A percentile compares a stretch with the other conserved stretches of the same genome.
These are phyloP conservation scores for Canavalia ensiformis DNA, from an alignment of 306 rosid species.

Conservation along the genomic window DNA sequence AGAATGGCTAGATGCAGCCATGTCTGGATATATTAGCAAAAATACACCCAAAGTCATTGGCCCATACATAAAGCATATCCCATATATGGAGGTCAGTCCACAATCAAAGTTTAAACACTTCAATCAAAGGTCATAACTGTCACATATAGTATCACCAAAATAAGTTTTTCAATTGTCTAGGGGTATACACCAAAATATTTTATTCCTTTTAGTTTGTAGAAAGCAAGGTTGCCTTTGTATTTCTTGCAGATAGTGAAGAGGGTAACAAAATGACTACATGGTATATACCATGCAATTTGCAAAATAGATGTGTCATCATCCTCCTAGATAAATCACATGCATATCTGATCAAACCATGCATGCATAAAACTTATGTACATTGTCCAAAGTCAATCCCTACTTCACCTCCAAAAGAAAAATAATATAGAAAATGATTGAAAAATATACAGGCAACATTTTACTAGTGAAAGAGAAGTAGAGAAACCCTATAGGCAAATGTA, in stretches of 20 bases:
- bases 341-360: constrained; percentile 12
- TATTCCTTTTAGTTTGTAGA: constrained; percentile 11
- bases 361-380: constrained; percentile 8
- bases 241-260: constrained; percentile 18
- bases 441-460: neutral
- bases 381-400: constrained; percentile 10
- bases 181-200: neutral
- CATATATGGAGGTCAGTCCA: constrained; percentile 12
- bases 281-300: neutral
- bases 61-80: constrained; percentile 20
- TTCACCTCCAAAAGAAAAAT: constrained; percentile 17
- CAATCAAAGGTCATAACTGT: constrained; percentile 32
- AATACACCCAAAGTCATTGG: constrained; percentile 4
- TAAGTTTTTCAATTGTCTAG: neutral
- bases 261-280: neutral
- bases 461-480: constrained; percentile 14
- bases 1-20: constrained; percentile 34
- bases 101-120: constrained; percentile 13
- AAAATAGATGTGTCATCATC: neutral
- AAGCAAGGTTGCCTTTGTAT: constrained; percentile 24
- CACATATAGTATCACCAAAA: constrained; percentile 7
- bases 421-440: constrained; percentile 29
- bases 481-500: neutral
- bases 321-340: constrained; percentile 14
- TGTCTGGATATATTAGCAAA: constrained; percentile 18